Evolutionary conservation across 345 rosid species (phyloP), one percentile per base, ranked within the genome.

Genomic region (Eucalyptus sp.): DNA sequence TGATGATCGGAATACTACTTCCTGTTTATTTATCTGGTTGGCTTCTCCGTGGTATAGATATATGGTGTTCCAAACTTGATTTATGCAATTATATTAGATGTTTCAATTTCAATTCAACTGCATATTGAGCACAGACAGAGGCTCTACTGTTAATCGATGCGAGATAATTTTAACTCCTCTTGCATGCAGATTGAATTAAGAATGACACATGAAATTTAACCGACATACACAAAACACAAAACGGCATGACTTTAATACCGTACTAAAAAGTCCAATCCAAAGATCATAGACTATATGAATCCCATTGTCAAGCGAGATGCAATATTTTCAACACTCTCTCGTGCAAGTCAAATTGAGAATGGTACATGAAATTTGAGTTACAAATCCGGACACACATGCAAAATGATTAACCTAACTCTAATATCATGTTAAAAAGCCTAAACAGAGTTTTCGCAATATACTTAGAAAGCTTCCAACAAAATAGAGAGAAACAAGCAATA

Each of bases 221-320:
- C 16, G 0, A 62, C 18, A 31, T n/a, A 15, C 6, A 3, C 10
- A 15, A 31, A 66, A 15, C 6, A 3, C 10, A 15, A 31, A 66
- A 66, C 0, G 41, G 0, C 41, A n/a, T 0, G 7, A 66, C 10
- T 5, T 12, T 4, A 2, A 66, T 15, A 15, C 41, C 11, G 15
- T 66, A 33, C 41, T 66, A 66, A 14, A 64, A 14, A 7, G 5
- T 14, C 18, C 17, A 66, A 66, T n/a, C 41, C 11, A 2, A n/a
- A 56, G 13, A 52, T 1, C 2, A 17, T 52, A 7, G 37, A 33
- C 37, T 33, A 33, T 33, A 6, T 6, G 2, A 13, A 62, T n/a
- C 8, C 4, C 68, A 29, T 13, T 62, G 31, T 29, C 68, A 64
- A 64, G 18, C 37, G 5, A 14, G 20, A n/a, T 64, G 6, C 4